Base-by-base conservation (phyloP, 75 land plant species). In the Selaginella moellendorffii region DNA sequence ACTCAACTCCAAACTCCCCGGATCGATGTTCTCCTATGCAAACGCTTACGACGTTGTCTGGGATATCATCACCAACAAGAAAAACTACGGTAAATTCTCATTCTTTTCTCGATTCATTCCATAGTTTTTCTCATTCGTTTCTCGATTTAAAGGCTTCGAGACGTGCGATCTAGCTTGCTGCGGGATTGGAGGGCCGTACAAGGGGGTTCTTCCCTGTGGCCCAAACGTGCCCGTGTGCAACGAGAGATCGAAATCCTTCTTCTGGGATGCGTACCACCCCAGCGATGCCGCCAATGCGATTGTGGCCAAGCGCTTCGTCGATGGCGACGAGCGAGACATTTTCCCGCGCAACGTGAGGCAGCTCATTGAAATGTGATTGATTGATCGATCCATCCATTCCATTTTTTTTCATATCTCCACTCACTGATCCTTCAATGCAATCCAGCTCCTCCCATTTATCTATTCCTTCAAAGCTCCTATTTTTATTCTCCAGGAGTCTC, bases 201-300 rank as follows among this genome's bases (percentile, higher is more conserved):
- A 80, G n/a, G 93, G 96, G 0, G 31, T 82, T 20, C 22, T 82
- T 1, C 92, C 97, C n/a, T 90, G 97, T 67, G 66, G 72, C 0
- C 76, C 77, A 0, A 22, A 66, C 5, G 80, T 81, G 0, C 77
- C 62, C 28, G 76, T 75, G 17, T 89, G 90, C 68, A 24, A 26
- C 0, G 79, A 89, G 52, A 71, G 90, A 24, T 72, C 72, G 14
- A 78, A 77, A 65, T 82, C 74, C 68, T 71, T 89, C 51, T 89
- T 89, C 30, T 89, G 96, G 96, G 96, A 89, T 70, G 74, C 96
- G 0, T 89, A 79, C 65, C 96, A 89, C 70, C 96, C 96, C 26
- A 67, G 83, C 8, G 90, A 85, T 36, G 84, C 90, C 25, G 71
- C 84, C 0, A 71, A 74, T 65, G 58, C 28, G 10, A 19, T 52